Conservation (phyloP, 345 rosid species). For the Aquilaria yunnanensis region DNA sequence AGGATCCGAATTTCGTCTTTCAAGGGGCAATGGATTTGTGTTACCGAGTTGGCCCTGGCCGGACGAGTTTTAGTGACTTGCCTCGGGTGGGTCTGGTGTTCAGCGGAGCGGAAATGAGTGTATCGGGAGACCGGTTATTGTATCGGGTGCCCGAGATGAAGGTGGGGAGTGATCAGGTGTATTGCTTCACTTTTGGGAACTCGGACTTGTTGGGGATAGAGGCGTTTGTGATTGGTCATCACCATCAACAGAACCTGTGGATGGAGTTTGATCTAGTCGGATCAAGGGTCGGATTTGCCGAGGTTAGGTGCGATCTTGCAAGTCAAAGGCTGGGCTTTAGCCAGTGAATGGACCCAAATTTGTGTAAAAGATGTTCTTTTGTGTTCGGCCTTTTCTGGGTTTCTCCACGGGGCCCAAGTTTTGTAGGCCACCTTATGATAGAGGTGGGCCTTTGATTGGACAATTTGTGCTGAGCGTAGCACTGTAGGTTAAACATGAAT, state of each 20-base stretch:
- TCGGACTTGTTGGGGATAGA: constrained; percentile 66
- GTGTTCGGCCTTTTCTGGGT: no score
- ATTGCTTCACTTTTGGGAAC: constrained; percentile 78
- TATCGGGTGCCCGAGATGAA: constrained; percentile 43
- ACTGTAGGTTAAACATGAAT: no score
- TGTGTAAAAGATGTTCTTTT: no score
- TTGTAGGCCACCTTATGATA: no score
- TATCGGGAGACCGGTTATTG: constrained; percentile 49
- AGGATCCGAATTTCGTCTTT: constrained; percentile 53
- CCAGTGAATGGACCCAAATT: constrained; percentile 1
- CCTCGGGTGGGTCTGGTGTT: constrained; percentile 52
- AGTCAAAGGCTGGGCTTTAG: constrained; percentile 37
- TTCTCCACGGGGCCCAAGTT: no score
- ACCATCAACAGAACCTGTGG: constrained; percentile 83
- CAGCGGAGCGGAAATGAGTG: constrained; percentile 61
- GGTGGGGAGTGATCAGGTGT: constrained; percentile 45
- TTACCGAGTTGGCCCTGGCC: constrained; percentile 25
- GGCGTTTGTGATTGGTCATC: constrained; percentile 73
- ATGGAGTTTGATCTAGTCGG: constrained; percentile 69
- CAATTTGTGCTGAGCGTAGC: no score
- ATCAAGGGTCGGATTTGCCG: constrained; percentile 71
- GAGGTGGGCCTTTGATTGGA: no score
- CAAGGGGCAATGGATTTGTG: constrained; percentile 84
- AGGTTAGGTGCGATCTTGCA: constrained; percentile 56
- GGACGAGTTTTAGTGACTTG: constrained; percentile 21